Conservation (phyloP, 805 yeast genomes). For the Wickerhamomyces bisporus region DNA sequence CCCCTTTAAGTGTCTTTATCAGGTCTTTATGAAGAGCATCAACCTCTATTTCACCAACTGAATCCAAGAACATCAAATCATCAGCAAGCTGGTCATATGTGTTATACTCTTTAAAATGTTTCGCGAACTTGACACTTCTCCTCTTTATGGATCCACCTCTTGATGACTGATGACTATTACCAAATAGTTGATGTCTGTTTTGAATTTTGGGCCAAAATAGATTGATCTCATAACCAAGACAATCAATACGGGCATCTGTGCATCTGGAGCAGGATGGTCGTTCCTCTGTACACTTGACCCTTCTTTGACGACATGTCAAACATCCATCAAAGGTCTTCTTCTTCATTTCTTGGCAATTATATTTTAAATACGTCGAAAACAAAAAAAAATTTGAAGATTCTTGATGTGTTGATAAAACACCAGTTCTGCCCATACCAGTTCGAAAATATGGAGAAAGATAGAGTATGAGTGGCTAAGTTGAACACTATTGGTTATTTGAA, state of each 20-base stretch:
- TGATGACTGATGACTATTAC: conserved; percentile 6
- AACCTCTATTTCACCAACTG: conserved; percentile 37
- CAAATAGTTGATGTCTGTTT: conserved; percentile 14
- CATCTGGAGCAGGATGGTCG: conserved; percentile 73
- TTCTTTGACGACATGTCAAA: conserved; percentile 77
- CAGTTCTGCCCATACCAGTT: no score
- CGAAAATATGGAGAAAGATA: no score
- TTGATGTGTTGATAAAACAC: no score
- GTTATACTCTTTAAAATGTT: conserved; percentile 59
- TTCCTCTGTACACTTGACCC: conserved; percentile 72
- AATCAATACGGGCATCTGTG: conserved; percentile 54
- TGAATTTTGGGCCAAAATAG: conserved; percentile 58
- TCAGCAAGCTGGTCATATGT: conserved; percentile 78
- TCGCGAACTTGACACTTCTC: conserved; percentile 67
- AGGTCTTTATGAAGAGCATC: no score
- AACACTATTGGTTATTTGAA: no score
- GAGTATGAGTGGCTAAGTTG: no score
- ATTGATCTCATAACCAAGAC: conserved; percentile 81
- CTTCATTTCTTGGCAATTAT: conserved; percentile 30
- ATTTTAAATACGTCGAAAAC: no score
- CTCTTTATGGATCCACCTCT: conserved; percentile 52
- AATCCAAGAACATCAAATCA: conserved; percentile 53
- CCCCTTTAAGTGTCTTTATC: conserved; percentile 15
- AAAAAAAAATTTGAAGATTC: no score
- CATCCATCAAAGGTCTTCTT: conserved; percentile 83